Percentiles rank a stretch among this genome's conserved stretches.
These are phyloP conservation scores for Eurotiales sp. DNA, from an alignment of 2,329 filamentous ascomycete species.

Conservation along the genomic window DNA sequence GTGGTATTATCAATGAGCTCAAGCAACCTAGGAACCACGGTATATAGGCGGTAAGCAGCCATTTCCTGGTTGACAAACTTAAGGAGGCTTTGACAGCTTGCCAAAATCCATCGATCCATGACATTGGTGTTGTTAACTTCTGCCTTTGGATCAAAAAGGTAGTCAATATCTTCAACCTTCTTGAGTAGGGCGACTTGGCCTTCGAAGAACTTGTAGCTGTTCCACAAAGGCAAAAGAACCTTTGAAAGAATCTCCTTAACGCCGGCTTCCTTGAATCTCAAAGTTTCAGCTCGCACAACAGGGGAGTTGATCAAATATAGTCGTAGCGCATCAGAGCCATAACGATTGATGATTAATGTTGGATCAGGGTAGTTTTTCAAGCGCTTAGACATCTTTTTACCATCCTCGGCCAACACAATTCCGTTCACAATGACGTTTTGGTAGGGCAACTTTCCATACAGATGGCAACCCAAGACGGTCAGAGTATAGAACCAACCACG, in stretches of 20 bases:
- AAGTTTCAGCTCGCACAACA: constrained; percentile 83
- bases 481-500: constrained; percentile 97
- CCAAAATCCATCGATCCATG: constrained; percentile 94
- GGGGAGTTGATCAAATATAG: constrained; percentile 97
- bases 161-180: constrained; percentile 76
- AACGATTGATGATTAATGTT: constrained; percentile 73
- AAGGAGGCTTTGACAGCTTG: constrained; percentile 84
- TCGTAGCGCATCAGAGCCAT: constrained; percentile 86
- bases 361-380: constrained; percentile 96
- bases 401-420: constrained; percentile 88
- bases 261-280: constrained; percentile 85
- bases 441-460: constrained; percentile 82
- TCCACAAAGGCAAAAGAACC: constrained; percentile 88
- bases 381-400: constrained; percentile 98
- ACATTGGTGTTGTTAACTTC: constrained; percentile 67
- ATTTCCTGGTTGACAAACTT: constrained; percentile 93
- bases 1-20: constrained; percentile 87
- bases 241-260: constrained; percentile 94
- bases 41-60: constrained; percentile 76
- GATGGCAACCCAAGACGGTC: constrained; percentile 79
- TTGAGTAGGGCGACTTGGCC: constrained; percentile 81
- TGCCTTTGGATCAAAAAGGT: constrained; percentile 70
- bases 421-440: constrained; percentile 96
- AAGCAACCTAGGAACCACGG: constrained; percentile 80
- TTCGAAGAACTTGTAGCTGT: constrained; percentile 95